Percentiles rank a stretch among this genome's conserved stretches.
Evolutionary conservation across 2,329 filamentous ascomycete species (phyloP).

Genomic region (Lachnellula arida): DNA sequence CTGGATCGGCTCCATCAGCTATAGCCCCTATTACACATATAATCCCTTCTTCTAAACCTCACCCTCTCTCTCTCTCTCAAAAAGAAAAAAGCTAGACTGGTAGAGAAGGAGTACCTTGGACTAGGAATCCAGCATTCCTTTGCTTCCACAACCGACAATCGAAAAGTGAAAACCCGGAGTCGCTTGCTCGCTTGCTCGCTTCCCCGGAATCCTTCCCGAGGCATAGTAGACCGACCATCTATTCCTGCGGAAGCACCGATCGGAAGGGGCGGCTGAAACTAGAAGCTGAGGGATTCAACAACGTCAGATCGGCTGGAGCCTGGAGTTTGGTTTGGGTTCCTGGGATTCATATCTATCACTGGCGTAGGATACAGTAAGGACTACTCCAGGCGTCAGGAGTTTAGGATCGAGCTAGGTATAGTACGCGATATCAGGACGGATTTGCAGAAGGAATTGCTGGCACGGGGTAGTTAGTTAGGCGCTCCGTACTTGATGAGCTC

Average conservation of each 20-base stretch:
- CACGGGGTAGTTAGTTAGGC: too few species aligned
- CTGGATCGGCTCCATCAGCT: slow-evolving; percentile 6
- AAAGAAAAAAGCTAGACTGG: not conserved
- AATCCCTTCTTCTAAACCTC: not conserved
- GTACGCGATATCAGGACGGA: too few species aligned
- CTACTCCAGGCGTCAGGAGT: too few species aligned
- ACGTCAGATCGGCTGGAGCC: not conserved
- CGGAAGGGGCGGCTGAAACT: not conserved
- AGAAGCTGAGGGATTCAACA: not conserved
- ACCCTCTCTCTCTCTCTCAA: not conserved
- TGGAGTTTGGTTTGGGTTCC: not conserved
- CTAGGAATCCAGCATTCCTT: not conserved
- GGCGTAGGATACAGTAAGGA: too few species aligned
- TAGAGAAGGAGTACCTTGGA: not conserved
- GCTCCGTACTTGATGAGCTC: too few species aligned
- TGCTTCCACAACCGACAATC: not conserved
- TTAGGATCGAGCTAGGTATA: too few species aligned
- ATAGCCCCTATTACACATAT: not conserved
- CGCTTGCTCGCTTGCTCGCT: too few species aligned
- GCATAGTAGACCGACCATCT: not conserved
- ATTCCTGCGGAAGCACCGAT: not conserved
- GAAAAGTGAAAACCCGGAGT: not conserved
- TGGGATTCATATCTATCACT: not conserved
- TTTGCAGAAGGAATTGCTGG: too few species aligned
- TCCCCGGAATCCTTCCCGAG: not conserved